Conservation (phyloP, 2,329 filamentous ascomycete genomes). For the Clarireedia homoeocarpa region DNA sequence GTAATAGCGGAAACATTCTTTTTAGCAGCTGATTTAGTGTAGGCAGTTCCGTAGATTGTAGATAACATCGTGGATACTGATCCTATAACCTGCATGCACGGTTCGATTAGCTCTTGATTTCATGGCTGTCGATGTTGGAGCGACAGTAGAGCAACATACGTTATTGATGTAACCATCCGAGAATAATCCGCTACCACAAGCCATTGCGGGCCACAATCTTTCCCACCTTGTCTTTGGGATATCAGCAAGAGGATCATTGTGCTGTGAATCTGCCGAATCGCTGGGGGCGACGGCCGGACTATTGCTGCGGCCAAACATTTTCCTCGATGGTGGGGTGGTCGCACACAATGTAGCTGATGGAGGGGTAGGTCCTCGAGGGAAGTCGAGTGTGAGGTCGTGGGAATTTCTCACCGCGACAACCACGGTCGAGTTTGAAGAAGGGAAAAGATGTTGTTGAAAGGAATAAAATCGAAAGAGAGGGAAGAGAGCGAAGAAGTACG, state of each 20-base stretch:
- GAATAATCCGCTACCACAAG: constrained; percentile 84
- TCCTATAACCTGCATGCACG: constrained; percentile 58
- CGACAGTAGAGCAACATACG: constrained; percentile 36
- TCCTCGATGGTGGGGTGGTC: not conserved
- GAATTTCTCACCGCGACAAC: not conserved
- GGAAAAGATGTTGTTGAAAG: too few relatives aligned
- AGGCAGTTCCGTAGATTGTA: constrained; percentile 61
- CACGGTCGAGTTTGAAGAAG: too few relatives aligned
- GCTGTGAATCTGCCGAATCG: constrained; percentile 4
- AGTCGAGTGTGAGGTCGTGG: not conserved
- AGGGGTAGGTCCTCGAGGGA: not conserved
- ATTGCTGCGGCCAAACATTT: constrained; percentile 15
- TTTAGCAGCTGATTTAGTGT: constrained; percentile 58
- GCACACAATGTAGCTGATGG: not conserved
- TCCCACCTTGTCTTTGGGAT: constrained; percentile 22
- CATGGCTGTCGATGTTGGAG: not conserved
- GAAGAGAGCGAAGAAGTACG: too few relatives aligned
- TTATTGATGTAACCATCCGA: constrained; percentile 90
- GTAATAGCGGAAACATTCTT: constrained; percentile 74
- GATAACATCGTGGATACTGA: constrained; percentile 73
- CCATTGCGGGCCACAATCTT: constrained; percentile 55
- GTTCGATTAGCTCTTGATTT: not conserved
- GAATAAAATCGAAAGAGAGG: too few relatives aligned
- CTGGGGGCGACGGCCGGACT: constrained; percentile 1
- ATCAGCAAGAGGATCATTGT: constrained; percentile 14